Base-by-base conservation (phyloP, 345 rosid genomes). In the Rhizophora apiculata region DNA sequence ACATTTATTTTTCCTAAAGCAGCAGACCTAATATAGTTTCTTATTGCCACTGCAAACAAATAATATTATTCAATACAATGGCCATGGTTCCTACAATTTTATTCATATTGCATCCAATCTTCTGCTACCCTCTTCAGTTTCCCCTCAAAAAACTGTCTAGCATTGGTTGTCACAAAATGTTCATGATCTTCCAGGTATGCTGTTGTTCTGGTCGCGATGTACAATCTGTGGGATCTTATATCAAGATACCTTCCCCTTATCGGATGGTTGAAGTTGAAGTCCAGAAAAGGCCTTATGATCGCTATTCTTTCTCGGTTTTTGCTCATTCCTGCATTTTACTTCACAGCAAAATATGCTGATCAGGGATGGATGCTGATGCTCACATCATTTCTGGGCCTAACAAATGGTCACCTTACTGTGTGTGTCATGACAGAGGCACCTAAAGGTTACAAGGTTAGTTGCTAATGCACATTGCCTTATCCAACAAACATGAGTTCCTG, bases 301-400 rank as follows among this genome's bases (percentile, higher is more conserved):
- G 80, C 81, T 8, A 67, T 83, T 66, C 84, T 95, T 19, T 74
- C 84, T 0, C 93, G 97, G n/a, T 88, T 74, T 68, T 56, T 86
- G 6, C 80, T 95, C 18, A 55, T 92, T 54, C 99, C 99, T 0
- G 87, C 96, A 6, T 92, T 95, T 72, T 95, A 91, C 80, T 93
- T 91, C 84, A 86, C 97, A 0, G 91, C 91, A 1, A 92, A 95
- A 60, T 88, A 90, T 63, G 96, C 87, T 5, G 96, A 88, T 72
- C 88, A 90, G 67, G 99, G 99, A 67, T 95, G 91, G 89, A 95
- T 88, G 99, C 89, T 95, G 68, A 52, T 85, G 73, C 91, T 92
- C 4, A 68, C 75, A 29, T 86, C 92, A 15, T 73, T 91, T 73
- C 65, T 93, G 60, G 98, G 97, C 51, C 62, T 93, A 27, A 85